Evolutionary conservation across 331 rosid species (phyloP), one percentile per base, ranked within the genome.

Genomic region (Acacia concinna): DNA sequence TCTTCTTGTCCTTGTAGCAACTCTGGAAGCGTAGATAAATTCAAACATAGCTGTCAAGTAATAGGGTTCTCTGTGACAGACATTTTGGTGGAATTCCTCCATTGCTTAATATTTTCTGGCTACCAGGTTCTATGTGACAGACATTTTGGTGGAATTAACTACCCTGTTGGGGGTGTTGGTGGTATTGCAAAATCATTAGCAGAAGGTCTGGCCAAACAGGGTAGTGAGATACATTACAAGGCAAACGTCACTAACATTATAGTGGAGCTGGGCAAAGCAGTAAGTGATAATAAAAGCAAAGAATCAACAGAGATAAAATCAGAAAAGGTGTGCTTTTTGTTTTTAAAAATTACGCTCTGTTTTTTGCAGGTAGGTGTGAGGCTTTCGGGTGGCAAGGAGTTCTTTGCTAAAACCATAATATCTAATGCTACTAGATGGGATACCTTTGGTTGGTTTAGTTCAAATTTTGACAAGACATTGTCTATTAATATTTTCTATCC

Each of bases 351-450:
- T 70, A 76, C 78, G 25, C 75, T 56, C 25, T 60, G 34, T 74
- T 17, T 54, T 79, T 85, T 89, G 81, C 85, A 95, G 96, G 96
- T 89, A 35, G 98, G 98, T 73, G 98, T 91, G 67, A 91, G 90
- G 91, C 89, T 95, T 75, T 87, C 98, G 31, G 89, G 91, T 84
- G 89, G 94, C 64, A 85, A 96, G 86, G 87, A 89, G 79, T 93
- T 84, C 85, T 95, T 89, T 63, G 97, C 96, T 76, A 91, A 91
- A 88, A 95, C 98, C 76, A 74, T 93, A 66, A 87, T 95, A 83
- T 95, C 99, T 79, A 95, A 95, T 88, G 99, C 99, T 83, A 95
- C 98, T 35, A 89, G 99, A 95, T 95, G 99, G 99, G 97, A 95
- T 85, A 93, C 99, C 77, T 95, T 95, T 66, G 99, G 99, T 93